A percentile compares a stretch with the other conserved stretches of the same genome.
Conservation (phyloP, 305 asterid genomes). For the Fraxinus greggii region DNA sequence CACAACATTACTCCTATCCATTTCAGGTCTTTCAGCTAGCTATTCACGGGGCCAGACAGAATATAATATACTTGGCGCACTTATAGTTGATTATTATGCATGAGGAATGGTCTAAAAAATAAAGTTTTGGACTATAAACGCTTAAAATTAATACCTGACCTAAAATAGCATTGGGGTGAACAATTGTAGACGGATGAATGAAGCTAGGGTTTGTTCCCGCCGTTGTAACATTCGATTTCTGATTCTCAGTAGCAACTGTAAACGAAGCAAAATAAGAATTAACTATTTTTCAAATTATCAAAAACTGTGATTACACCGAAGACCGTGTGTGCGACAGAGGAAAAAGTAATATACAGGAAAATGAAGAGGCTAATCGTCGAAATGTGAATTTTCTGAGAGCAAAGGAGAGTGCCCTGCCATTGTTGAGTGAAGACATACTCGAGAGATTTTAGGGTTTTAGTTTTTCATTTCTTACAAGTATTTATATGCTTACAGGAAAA, state of each 20-base stretch:
- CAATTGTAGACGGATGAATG: constrained; percentile 71
- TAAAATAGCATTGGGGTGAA: constrained; percentile 63
- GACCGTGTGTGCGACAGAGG: neutral
- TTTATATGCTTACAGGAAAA: neutral
- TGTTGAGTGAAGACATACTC: constrained; percentile 9
- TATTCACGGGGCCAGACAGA: neutral
- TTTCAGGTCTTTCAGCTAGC: neutral
- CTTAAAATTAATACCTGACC: constrained; percentile 54
- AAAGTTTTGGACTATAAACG: neutral
- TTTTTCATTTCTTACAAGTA: neutral
- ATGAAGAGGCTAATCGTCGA: constrained; percentile 45
- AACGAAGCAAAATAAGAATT: constrained; percentile 10
- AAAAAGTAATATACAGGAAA: constrained; percentile 39
- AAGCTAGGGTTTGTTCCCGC: constrained; percentile 26
- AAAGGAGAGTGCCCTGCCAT: constrained; percentile 31
- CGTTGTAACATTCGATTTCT: constrained; percentile 25
- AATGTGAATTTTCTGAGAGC: constrained; percentile 31
- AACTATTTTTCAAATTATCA: neutral
- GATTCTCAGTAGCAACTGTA: constrained; percentile 50
- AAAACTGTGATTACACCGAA: neutral
- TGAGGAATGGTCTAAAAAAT: neutral
- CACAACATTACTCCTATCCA: neutral
- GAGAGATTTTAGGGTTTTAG: neutral
- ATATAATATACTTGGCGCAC: neutral
- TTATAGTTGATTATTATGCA: neutral